A percentile compares a stretch with the other conserved stretches of the same genome.
Evolutionary conservation across 192 early-diverging fungal genomes (phyloP).

Genomic region (Thamnidium elegans): DNA sequence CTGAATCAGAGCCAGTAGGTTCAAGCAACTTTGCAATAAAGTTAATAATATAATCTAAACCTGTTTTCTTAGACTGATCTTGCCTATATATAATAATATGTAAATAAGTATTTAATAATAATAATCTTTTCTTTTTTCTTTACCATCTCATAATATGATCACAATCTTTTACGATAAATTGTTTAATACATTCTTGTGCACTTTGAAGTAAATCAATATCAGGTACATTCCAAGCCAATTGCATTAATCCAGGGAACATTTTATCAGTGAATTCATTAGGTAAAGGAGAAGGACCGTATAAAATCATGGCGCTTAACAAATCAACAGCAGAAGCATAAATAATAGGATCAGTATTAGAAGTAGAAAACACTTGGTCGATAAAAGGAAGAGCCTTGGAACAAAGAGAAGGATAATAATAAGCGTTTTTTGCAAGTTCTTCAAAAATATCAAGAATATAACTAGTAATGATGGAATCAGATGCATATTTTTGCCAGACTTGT

Average conservation of each 20-base stretch:
- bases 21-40: conserved; percentile 78
- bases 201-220: conserved; percentile 86
- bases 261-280: conserved; percentile 66
- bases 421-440: conserved; percentile 70
- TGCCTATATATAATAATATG: conserved; percentile 27
- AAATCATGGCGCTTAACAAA: conserved; percentile 68
- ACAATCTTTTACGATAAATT: conserved; percentile 76
- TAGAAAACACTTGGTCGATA: conserved; percentile 55
- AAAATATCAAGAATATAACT: conserved; percentile 78
- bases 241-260: conserved; percentile 82
- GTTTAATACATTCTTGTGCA: conserved; percentile 81
- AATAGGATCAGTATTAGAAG: conserved; percentile 31
- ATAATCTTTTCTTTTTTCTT: not conserved
- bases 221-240: conserved; percentile 60
- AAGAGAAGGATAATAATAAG: conserved; percentile 58
- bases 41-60: conserved; percentile 78
- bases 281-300: conserved; percentile 68
- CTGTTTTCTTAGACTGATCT: conserved; percentile 51
- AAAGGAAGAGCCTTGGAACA: conserved; percentile 73
- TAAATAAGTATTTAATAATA: not conserved
- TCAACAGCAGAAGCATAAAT: conserved; percentile 64
- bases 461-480: conserved; percentile 70
- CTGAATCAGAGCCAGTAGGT: conserved; percentile 74
- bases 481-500: conserved; percentile 76
- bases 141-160: conserved; percentile 72